Conservation (phyloP, 768 basidiomycete genomes). For the Trametes cingulata region DNA sequence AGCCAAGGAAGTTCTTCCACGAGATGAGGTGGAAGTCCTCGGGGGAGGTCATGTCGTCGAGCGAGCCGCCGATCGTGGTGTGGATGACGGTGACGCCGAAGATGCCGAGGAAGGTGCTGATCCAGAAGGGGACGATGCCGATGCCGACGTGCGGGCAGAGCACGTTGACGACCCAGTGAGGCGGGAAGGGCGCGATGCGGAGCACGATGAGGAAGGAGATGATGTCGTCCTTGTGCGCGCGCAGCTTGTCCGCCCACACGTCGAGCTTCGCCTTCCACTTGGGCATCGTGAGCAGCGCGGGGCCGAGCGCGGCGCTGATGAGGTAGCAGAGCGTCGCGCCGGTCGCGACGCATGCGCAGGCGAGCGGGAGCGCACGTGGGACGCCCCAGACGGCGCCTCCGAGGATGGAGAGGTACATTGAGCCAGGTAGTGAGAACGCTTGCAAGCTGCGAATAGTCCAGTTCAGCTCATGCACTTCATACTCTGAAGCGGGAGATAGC, state of each 20-base stretch:
- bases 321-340: conserved; percentile 92
- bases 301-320: conserved; percentile 89
- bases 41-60: conserved; percentile 94
- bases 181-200: conserved; percentile 90
- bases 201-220: conserved; percentile 94
- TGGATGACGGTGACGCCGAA: conserved; percentile 92
- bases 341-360: conserved; percentile 87
- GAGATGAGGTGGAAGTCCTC: conserved; percentile 94
- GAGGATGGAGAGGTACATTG: conserved; percentile 97
- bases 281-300: conserved; percentile 85
- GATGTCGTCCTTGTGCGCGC: conserved; percentile 77
- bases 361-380: conserved; percentile 80
- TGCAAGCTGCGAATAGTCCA: conserved; percentile 61
- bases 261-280: conserved; percentile 83
- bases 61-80: conserved; percentile 88
- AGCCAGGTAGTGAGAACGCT: conserved; percentile 94
- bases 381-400: conserved; percentile 97
- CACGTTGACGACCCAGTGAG: conserved; percentile 96
- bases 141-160: conserved; percentile 93
- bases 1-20: conserved; percentile 84
- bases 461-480: not conserved
- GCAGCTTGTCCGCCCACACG: conserved; percentile 78
- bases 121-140: conserved; percentile 82
- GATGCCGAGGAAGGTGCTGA: conserved; percentile 86
- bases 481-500: not conserved